Evolutionary conservation across 306 rosid genomes (phyloP), one percentile per base, ranked within the genome.

Genomic region (Geum urbanum): DNA sequence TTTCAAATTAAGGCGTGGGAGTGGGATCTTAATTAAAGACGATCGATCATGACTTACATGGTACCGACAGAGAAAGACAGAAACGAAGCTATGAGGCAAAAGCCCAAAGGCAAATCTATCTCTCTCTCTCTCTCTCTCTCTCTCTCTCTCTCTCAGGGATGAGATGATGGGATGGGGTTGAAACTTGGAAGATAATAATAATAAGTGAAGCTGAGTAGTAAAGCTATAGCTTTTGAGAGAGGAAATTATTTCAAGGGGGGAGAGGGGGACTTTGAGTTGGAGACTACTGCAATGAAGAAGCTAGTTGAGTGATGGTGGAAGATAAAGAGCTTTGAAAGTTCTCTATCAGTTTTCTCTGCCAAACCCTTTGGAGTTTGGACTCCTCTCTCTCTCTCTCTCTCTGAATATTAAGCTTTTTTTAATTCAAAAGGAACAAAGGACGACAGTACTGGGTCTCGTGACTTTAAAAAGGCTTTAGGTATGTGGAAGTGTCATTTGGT

Each of bases 321-420:
- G 92, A 91, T 81, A 90, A 86, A 82, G 97, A 88, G 97, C 85
- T 86, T 90, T 94, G 95, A 94, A 90, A 91, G 95, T 91, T 91
- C 89, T 88, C 99, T 87, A 91, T 94, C 97, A 88, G 99, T 94
- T 91, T 79, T 79, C 54, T 89, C 96, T 91, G 97, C 94, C 97
- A 89, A 87, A 53, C 81, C 49, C 74, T 79, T 60, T 49, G 76
- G 75, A 68, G 22, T 74, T 73, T 63, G 78, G 63, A 63, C 74
- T 45, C 74, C 19, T 57, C 70, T 63, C 75, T 66, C 82, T 46
- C 81, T 70, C 86, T 59, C 80, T 44, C 69, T 75, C 79, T 73
- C 76, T 72, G 43, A 4, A 62, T 16, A 76, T 56, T 43, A 72
- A 84, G 79, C 37, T 32, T 32, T 32, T 32, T 76, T 82, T 83